phyloP scores from a whole-genome alignment of 371 early-diverging fungal genomes.

The Lichtheimia ornata region DNA sequence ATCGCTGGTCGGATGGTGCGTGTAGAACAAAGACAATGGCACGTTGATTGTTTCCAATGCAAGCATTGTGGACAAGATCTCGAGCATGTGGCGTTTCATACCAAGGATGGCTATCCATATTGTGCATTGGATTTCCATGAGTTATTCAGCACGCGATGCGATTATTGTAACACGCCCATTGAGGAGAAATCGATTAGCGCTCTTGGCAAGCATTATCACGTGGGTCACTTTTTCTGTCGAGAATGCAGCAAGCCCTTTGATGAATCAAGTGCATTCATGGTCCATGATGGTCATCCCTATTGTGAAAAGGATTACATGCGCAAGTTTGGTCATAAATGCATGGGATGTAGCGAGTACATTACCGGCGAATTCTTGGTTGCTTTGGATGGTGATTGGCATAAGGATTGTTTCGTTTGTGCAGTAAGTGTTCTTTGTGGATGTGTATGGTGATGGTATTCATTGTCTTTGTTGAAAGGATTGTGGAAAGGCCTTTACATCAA shows the following conservation, averaged over 20 bases:
- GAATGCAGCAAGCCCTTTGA: slow-evolving; percentile 71
- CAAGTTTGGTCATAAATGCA: slow-evolving; percentile 67
- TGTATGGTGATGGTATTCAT: background rate
- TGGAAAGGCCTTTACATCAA: slow-evolving; percentile 48
- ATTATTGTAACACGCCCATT: slow-evolving; percentile 65
- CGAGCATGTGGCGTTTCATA: slow-evolving; percentile 65
- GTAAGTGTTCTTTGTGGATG: slow-evolving; percentile 39
- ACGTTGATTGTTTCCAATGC: slow-evolving; percentile 74
- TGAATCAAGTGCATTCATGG: slow-evolving; percentile 59
- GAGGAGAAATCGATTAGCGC: slow-evolving; percentile 68
- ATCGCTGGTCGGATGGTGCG: slow-evolving; percentile 59
- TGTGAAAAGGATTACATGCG: slow-evolving; percentile 71
- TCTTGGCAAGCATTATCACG: slow-evolving; percentile 71
- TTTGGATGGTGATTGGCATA: slow-evolving; percentile 67
- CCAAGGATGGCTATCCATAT: slow-evolving; percentile 62
- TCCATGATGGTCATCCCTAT: slow-evolving; percentile 73
- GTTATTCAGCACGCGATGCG: slow-evolving; percentile 66
- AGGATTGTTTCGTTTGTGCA: slow-evolving; percentile 72
- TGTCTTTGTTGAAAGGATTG: slow-evolving; percentile 44
- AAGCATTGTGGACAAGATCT: slow-evolving; percentile 60
- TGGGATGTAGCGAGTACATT: slow-evolving; percentile 62
- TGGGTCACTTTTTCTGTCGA: slow-evolving; percentile 77
- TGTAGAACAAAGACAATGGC: slow-evolving; percentile 72
- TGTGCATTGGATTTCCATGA: slow-evolving; percentile 70
- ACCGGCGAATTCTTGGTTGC: slow-evolving; percentile 63